Conservation (phyloP, 1,139 yeast genomes). For the Yamadazyma songkhlaensis region DNA sequence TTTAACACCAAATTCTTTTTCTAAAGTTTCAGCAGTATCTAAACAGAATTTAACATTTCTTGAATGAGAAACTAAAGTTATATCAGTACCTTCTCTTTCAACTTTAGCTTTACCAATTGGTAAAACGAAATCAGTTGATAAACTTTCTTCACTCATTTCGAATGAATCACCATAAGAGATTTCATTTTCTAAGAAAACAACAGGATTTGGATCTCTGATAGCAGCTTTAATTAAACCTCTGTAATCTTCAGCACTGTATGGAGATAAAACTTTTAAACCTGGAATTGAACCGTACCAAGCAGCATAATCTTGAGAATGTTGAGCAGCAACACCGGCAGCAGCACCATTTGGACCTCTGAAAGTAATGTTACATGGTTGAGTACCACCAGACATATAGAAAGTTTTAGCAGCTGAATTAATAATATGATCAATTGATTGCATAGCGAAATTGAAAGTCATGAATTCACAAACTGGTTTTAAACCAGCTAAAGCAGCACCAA, state of each 20-base stretch:
- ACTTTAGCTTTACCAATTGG: constrained; percentile 97
- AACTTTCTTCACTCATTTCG: constrained; percentile 85
- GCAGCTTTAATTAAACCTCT: constrained; percentile 96
- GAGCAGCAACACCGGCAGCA: constrained; percentile 99
- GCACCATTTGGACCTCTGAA: constrained; percentile 99
- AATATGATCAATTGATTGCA: constrained; percentile 99
- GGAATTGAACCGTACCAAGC: constrained; percentile 99
- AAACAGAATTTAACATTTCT: constrained; percentile 85
- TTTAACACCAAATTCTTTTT: constrained; percentile 79
- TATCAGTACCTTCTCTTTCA: constrained; percentile 89
- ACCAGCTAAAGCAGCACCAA: constrained; percentile 97
- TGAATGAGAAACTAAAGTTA: constrained; percentile 86
- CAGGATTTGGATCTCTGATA: constrained; percentile 98
- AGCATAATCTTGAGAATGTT: constrained; percentile 96
- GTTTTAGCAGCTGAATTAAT: constrained; percentile 99
- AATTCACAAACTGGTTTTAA: constrained; percentile 96
- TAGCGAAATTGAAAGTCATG: constrained; percentile 98
- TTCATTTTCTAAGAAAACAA: constrained; percentile 94
- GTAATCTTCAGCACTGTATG: constrained; percentile 94
- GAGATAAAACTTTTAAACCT: constrained; percentile 94
- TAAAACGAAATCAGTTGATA: constrained; percentile 81
- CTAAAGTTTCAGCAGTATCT: constrained; percentile 85
- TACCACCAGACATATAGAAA: constrained; percentile 98
- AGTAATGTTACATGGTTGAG: constrained; percentile 92
- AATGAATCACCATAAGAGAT: constrained; percentile 89